Percentiles rank a stretch among this genome's conserved stretches.
Conservation (phyloP, 192 early-diverging fungal genomes). For the Tieghemiomyces parasiticus region DNA sequence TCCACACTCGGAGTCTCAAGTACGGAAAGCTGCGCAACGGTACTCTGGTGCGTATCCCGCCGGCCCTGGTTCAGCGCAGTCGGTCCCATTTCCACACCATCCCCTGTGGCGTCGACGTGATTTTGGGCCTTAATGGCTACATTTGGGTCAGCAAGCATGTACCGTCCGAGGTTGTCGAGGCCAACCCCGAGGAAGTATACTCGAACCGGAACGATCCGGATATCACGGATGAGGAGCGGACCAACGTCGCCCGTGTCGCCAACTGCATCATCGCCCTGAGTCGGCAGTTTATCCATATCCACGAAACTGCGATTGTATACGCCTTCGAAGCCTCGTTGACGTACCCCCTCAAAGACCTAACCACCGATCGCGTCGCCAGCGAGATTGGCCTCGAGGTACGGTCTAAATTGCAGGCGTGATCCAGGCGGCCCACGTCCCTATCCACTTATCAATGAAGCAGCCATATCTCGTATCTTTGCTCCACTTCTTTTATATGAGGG, state of each 20-base stretch:
- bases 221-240: conserved; percentile 59
- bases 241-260: conserved; percentile 75
- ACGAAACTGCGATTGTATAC: conserved; percentile 78
- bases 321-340: conserved; percentile 72
- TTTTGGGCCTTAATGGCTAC: conserved; percentile 92
- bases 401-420: not conserved
- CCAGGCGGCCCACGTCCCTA: no score
- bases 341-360: conserved; percentile 45
- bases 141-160: conserved; percentile 85
- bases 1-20: conserved; percentile 82
- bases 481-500: no score
- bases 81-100: conserved; percentile 92
- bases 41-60: conserved; percentile 72
- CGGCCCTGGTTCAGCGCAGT: conserved; percentile 74
- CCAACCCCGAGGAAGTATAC: conserved; percentile 73
- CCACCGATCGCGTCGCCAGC: conserved; percentile 28
- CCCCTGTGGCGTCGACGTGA: conserved; percentile 80
- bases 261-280: conserved; percentile 78
- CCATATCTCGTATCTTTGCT: no score
- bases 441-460: no score
- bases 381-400: conserved; percentile 22
- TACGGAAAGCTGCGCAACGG: conserved; percentile 81
- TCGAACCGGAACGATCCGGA: conserved; percentile 74
- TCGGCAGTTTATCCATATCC: conserved; percentile 63
- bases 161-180: conserved; percentile 38